These are phyloP conservation scores for Chaetoscypha palmicola DNA, from an alignment of 2,329 filamentous ascomycete genomes.

Conservation along the genomic window DNA sequence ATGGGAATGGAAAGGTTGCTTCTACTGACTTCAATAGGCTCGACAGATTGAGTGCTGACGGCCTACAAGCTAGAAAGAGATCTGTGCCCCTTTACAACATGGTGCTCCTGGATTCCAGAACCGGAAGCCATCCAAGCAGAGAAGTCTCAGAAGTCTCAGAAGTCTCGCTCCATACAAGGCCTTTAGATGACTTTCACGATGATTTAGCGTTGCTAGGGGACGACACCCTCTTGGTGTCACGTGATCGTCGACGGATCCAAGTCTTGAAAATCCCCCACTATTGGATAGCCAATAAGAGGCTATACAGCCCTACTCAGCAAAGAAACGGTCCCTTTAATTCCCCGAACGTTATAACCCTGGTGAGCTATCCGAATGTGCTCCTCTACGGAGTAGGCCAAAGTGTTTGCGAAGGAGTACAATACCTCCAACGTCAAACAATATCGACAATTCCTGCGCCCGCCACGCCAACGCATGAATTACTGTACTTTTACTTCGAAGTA, in stretches of 20 bases:
- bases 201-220: constrained; percentile 9
- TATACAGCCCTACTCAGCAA: constrained; percentile 18
- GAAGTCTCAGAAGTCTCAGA: neutral
- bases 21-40: constrained; percentile 20
- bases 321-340: constrained; percentile 15
- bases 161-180: constrained; percentile 1
- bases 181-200: constrained; percentile 2
- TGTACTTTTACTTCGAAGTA: too few species aligned
- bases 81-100: constrained; percentile 8
- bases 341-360: constrained; percentile 3
- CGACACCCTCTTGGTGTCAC: constrained; percentile 27
- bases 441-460: constrained; percentile 13
- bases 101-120: neutral
- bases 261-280: constrained; percentile 11
- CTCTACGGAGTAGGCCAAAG: neutral
- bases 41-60: constrained; percentile 21
- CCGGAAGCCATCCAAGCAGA: constrained; percentile 1
- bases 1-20: constrained; percentile 13
- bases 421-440: constrained; percentile 5
- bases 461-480: constrained; percentile 19
- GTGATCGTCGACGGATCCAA: constrained; percentile 24
- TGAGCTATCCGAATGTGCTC: constrained; percentile 4
- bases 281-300: constrained; percentile 21
- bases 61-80: constrained; percentile 7
- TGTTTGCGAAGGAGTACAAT: constrained; percentile 1